Conservation (phyloP, 179 eudicot species). For the Actinidia chinensis region DNA sequence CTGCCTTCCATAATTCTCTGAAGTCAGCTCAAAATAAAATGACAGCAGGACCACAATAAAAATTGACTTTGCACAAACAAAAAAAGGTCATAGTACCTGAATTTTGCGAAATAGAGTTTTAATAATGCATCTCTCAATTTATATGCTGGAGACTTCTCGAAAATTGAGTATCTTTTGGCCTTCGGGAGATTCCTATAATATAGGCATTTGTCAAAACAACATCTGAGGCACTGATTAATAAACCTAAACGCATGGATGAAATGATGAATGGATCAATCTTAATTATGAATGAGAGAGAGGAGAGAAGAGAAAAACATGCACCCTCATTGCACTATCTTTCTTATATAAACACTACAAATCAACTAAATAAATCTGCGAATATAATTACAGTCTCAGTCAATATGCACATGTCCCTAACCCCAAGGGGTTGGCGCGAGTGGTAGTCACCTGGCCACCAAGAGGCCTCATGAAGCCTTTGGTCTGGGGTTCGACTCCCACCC, state of each 20-base stretch:
- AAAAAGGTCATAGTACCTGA: constrained; percentile 50
- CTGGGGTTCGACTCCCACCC: no score
- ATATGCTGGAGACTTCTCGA: constrained; percentile 83
- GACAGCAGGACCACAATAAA: constrained; percentile 10
- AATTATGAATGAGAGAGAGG: no score
- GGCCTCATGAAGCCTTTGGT: no score
- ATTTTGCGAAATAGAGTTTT: constrained; percentile 56
- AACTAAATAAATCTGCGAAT: no score
- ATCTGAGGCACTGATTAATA: not conserved
- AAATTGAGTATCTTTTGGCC: constrained; percentile 88
- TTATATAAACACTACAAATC: not conserved
- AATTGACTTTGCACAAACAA: constrained; percentile 11
- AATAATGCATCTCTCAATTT: constrained; percentile 77
- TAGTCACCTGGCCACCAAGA: no score
- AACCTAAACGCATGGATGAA: not conserved
- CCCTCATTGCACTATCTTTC: not conserved
- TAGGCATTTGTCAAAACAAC: constrained; percentile 18
- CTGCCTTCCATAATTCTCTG: not conserved
- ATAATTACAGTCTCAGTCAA: no score
- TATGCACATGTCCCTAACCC: not conserved
- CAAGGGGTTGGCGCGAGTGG: no score
- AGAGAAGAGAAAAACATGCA: not conserved
- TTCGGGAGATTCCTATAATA: constrained; percentile 69
- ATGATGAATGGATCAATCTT: not conserved
- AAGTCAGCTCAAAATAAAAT: not conserved